Percentiles rank a stretch among this genome's conserved stretches.
These are phyloP conservation scores for Penicillium odoratum DNA, from an alignment of 495 filamentous ascomycete genomes.

Conservation along the genomic window DNA sequence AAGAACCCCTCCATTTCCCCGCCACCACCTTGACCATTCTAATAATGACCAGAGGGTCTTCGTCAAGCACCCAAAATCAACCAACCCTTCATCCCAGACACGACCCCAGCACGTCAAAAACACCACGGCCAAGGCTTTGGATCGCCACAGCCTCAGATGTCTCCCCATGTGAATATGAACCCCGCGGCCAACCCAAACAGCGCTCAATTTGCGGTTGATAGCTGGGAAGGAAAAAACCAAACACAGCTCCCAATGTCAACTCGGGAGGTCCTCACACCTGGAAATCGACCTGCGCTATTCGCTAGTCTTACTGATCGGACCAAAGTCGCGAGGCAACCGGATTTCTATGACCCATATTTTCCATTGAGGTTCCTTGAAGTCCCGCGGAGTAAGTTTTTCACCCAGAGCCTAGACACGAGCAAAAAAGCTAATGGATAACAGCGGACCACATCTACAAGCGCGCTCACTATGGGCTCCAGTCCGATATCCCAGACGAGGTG, in stretches of 20 bases:
- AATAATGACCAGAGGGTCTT: slow-evolving; percentile 39
- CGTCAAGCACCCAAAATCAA: slow-evolving; percentile 49
- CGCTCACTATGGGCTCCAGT: slow-evolving; percentile 76
- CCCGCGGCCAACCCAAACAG: slow-evolving; percentile 34
- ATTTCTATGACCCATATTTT: slow-evolving; percentile 48
- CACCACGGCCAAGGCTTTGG: slow-evolving; percentile 30
- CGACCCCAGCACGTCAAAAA: slow-evolving; percentile 41
- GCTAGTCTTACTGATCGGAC: slow-evolving; percentile 23
- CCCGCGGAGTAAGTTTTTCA: slow-evolving; percentile 36
- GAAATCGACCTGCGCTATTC: slow-evolving; percentile 43
- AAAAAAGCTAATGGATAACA: slow-evolving; percentile 10
- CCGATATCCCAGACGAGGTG: slow-evolving; percentile 76
- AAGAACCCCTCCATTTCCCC: slow-evolving; percentile 10
- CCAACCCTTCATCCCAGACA: slow-evolving; percentile 50
- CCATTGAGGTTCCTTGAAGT: slow-evolving; percentile 43
- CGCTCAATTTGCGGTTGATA: slow-evolving; percentile 32
- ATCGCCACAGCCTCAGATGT: slow-evolving; percentile 35
- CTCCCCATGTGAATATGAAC: slow-evolving; percentile 30
- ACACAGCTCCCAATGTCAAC: slow-evolving; percentile 42
- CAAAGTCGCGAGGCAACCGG: slow-evolving; percentile 36
- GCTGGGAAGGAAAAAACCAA: slow-evolving; percentile 41
- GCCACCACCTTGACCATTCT: slow-evolving; percentile 7
- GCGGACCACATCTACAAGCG: slow-evolving; percentile 78
- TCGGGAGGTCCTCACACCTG: slow-evolving; percentile 45
- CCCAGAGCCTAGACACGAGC: neutral